Conservation (phyloP, 2,329 filamentous ascomycete species). For the Cytospora leucostoma region DNA sequence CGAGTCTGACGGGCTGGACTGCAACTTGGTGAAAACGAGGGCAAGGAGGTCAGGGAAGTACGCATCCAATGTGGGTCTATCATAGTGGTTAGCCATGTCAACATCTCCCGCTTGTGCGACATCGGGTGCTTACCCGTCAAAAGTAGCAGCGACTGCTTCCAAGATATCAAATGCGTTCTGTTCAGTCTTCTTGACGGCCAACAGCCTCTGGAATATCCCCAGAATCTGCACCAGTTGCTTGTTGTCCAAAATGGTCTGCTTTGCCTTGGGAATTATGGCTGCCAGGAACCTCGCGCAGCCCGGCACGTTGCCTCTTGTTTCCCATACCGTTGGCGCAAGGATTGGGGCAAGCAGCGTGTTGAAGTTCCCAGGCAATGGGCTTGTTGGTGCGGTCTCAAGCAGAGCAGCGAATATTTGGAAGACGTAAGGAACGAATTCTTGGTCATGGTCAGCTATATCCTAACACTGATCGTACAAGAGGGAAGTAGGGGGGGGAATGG, state of each 20-base stretch:
- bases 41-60: slow-evolving; percentile 81
- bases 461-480: background rate
- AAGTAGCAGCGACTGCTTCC: slow-evolving; percentile 73
- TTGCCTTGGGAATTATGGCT: slow-evolving; percentile 78
- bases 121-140: slow-evolving; percentile 63
- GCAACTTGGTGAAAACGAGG: slow-evolving; percentile 76
- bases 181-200: slow-evolving; percentile 81
- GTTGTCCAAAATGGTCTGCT: slow-evolving; percentile 70
- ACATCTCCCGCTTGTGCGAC: background rate
- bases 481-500: background rate
- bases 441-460: slow-evolving; percentile 35
- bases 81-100: slow-evolving; percentile 9
- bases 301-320: slow-evolving; percentile 88
- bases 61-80: slow-evolving; percentile 64
- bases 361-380: slow-evolving; percentile 79
- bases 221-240: slow-evolving; percentile 85
- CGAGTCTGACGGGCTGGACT: slow-evolving; percentile 70
- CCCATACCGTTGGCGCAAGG: slow-evolving; percentile 82
- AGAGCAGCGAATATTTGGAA: slow-evolving; percentile 94
- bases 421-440: slow-evolving; percentile 93
- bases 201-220: slow-evolving; percentile 93
- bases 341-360: slow-evolving; percentile 76
- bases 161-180: slow-evolving; percentile 86
- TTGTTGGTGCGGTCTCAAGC: slow-evolving; percentile 79
- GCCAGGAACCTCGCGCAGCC: slow-evolving; percentile 83